phyloP scores from a whole-genome alignment of 129 eudicot species.

The Flaveria ramosissima region DNA sequence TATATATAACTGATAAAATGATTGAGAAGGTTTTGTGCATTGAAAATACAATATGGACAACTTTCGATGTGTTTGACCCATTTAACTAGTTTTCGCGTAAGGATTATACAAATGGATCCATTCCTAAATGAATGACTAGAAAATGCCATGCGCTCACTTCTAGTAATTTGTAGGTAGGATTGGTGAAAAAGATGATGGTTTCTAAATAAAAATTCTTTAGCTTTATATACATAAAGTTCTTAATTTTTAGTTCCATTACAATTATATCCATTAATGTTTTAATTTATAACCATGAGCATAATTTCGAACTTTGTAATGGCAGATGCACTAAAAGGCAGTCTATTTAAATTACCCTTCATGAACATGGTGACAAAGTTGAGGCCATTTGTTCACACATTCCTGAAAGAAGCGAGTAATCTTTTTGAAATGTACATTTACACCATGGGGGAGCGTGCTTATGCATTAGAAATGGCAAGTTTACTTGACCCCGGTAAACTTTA shows the following conservation, averaged over 20 bases:
- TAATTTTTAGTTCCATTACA: background rate
- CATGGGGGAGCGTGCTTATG: constrained; percentile 92
- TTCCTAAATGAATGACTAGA: too few relatives aligned
- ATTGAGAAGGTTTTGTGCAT: background rate
- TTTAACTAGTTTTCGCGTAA: background rate
- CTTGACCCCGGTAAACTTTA: constrained; percentile 37
- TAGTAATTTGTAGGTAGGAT: background rate
- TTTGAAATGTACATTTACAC: constrained; percentile 92
- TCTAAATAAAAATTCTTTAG: constrained; percentile 1
- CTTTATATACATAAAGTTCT: background rate
- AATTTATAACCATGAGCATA: constrained; percentile 2
- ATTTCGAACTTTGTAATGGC: constrained; percentile 11
- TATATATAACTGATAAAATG: too few relatives aligned
- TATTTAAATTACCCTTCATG: constrained; percentile 59
- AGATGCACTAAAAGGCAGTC: constrained; percentile 53
- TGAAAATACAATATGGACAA: background rate
- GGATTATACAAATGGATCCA: background rate
- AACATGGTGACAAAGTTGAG: constrained; percentile 83
- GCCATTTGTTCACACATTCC: constrained; percentile 68
- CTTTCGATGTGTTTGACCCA: background rate
- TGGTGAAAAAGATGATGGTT: background rate
- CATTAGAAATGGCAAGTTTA: constrained; percentile 62
- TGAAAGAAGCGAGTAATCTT: constrained; percentile 70
- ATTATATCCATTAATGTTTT: background rate
- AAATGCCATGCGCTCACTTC: too few relatives aligned